Percentiles rank a stretch among this genome's conserved stretches.
Evolutionary conservation across 2,329 filamentous ascomycete species (phyloP).

Genomic region (Fusarium sp.): DNA sequence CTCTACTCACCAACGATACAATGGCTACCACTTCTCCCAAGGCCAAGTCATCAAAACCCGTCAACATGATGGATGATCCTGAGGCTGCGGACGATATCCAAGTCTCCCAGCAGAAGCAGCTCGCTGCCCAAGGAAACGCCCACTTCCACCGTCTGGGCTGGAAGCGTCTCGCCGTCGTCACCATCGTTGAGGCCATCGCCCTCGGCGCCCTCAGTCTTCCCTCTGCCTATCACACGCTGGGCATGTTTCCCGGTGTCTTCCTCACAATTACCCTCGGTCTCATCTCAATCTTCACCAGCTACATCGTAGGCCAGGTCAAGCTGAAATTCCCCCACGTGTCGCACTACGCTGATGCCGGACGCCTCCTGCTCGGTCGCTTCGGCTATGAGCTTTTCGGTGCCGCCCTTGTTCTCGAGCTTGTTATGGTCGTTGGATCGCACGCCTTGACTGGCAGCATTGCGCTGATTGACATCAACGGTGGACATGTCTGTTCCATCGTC

Average conservation of each 20-base stretch:
- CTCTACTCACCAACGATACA: constrained; percentile 11
- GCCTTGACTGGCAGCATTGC: constrained; percentile 77
- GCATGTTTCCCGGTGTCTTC: constrained; percentile 63
- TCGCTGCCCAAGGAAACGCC: constrained; percentile 34
- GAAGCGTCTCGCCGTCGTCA: constrained; percentile 40
- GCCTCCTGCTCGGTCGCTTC: constrained; percentile 69
- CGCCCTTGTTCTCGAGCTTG: constrained; percentile 72
- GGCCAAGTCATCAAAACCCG: constrained; percentile 10
- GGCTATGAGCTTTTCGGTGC: constrained; percentile 72
- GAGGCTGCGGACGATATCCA: constrained; percentile 27
- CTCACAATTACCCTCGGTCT: constrained; percentile 58
- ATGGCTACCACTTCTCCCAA: constrained; percentile 20
- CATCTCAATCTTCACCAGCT: constrained; percentile 61
- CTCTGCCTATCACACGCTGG: constrained; percentile 63
- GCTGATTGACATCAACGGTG: constrained; percentile 72
- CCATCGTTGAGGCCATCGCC: constrained; percentile 38
- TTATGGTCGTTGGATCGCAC: constrained; percentile 80
- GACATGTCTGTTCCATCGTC: constrained; percentile 53
- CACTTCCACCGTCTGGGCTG: constrained; percentile 39
- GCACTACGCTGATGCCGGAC: constrained; percentile 54
- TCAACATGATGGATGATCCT: constrained; percentile 34
- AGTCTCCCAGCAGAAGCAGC: constrained; percentile 38
- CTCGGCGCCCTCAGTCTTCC: constrained; percentile 57
- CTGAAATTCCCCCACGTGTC: constrained; percentile 66
- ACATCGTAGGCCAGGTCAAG: constrained; percentile 62